Percentiles rank a stretch among this genome's conserved stretches.
These are phyloP conservation scores for Colletotrichum liriopes DNA, from an alignment of 2,329 filamentous ascomycete genomes.

Conservation along the genomic window DNA sequence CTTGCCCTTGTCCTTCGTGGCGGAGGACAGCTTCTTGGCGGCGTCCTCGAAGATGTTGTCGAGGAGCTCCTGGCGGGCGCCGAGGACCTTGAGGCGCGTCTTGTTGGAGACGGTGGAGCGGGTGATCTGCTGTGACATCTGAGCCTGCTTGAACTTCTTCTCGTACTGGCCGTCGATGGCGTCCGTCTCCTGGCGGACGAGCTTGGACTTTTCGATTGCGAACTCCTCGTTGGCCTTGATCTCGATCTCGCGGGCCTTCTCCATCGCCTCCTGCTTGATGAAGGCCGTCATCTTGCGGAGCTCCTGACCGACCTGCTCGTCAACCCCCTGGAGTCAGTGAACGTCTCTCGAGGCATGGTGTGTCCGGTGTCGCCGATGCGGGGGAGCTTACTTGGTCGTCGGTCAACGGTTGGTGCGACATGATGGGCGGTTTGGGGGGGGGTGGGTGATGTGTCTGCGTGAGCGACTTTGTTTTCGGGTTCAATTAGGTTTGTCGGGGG, in stretches of 20 bases:
- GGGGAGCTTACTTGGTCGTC: constrained; percentile 45
- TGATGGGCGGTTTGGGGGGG: constrained; percentile 38
- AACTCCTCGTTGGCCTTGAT: constrained; percentile 99
- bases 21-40: constrained; percentile 76
- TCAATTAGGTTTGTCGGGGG: constrained; percentile 28
- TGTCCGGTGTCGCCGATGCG: not conserved
- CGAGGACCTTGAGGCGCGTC: constrained; percentile 90
- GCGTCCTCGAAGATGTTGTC: constrained; percentile 91
- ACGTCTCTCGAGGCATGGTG: not conserved
- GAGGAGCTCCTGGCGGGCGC: constrained; percentile 89
- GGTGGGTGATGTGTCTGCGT: constrained; percentile 2
- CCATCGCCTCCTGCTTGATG: constrained; percentile 97
- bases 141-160: constrained; percentile 99
- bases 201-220: constrained; percentile 98
- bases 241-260: constrained; percentile 97
- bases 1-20: constrained; percentile 78
- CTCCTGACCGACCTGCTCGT: constrained; percentile 90
- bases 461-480: constrained; percentile 39
- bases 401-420: constrained; percentile 46
- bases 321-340: constrained; percentile 5
- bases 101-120: constrained; percentile 97
- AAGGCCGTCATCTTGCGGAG: constrained; percentile 99
- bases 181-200: constrained; percentile 94
- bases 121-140: constrained; percentile 99
- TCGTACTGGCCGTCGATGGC: constrained; percentile 94